Percentiles rank a stretch among this genome's conserved stretches.
Conservation (phyloP, 331 rosid species). For the Rhamnella rubrinervis region DNA sequence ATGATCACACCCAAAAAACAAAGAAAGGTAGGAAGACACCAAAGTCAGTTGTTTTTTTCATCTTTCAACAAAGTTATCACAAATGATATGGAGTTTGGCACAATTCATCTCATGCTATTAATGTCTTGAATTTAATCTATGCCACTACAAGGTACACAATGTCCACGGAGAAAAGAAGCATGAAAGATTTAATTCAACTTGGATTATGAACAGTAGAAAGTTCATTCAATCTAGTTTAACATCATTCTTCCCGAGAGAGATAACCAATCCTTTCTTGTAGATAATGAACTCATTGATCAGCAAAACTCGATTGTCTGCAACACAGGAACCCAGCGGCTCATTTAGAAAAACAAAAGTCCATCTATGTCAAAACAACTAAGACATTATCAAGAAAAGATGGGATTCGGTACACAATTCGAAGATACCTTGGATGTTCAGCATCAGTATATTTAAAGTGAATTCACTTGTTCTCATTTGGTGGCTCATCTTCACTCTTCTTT, state of each 20-base stretch:
- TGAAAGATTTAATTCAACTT: constrained; percentile 5
- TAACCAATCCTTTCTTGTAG: constrained; percentile 5
- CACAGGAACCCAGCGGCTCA: not conserved
- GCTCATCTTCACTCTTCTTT: constrained; percentile 63
- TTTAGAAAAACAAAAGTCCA: not conserved
- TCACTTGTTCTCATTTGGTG: constrained; percentile 58
- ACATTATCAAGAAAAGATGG: not conserved
- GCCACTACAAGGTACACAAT: constrained; percentile 4
- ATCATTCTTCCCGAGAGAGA: constrained; percentile 4
- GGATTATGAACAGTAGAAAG: too few relatives aligned
- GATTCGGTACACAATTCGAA: not conserved
- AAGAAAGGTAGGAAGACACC: too few relatives aligned
- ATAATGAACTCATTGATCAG: not conserved
- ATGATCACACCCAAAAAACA: not conserved
- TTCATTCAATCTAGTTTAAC: constrained; percentile 4
- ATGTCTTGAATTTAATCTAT: not conserved
- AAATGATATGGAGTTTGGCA: not conserved
- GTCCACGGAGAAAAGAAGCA: not conserved
- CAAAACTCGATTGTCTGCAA: constrained; percentile 5
- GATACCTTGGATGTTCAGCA: constrained; percentile 4
- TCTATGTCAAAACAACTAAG: not conserved
- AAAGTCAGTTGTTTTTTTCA: too few relatives aligned
- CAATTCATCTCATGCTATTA: constrained; percentile 5
- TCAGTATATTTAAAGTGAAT: constrained; percentile 6
- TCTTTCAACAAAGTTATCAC: not conserved